Evolutionary conservation across 108 stramenopile species (phyloP), one percentile per base, ranked within the genome.

Genomic region (Nitzschia palea): DNA sequence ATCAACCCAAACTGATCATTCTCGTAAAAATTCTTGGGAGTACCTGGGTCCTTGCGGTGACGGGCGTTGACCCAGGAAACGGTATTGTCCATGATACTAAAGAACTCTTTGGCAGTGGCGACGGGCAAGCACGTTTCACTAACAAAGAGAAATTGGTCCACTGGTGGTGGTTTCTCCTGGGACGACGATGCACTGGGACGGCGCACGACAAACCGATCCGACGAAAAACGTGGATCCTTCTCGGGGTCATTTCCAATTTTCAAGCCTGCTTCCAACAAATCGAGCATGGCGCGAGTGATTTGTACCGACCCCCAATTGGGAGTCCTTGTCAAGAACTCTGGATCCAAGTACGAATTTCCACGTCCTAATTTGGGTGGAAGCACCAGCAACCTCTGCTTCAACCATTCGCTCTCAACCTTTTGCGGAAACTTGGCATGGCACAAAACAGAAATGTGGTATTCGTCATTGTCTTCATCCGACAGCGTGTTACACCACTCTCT

Each of bases 231-330:
- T 32, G 42, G 33, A 71, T 86, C 80, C 62, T 44, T 65, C 50
- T 68, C 63, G n/a, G 69, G 34, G n/a, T 53, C 54, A 15, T 70
- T 54, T 40, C 88, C 92, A 65, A 91, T 82, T 10, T 76, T 74
- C 32, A 89, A 57, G 3, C 80, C 84, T 48, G 84, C 82, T 28
- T 87, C 71, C 48, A 92, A 60, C 56, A 95, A 74, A 71, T 93
- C 91, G 55, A 95, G 70, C 95, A 95, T 95, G 51, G 89, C 91
- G 58, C 84, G 65, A 17, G 95, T 93, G 44, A 93, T 90, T 70
- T 95, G 90, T n/a, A 95, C 65, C n/a, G 88, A 88, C 52, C 95
- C 95, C 95, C 95, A 95, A 14, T 85, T 79, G 3, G 95, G 95
- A 30, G 74, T 66, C 62, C 84, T 71, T 2, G 91, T 63, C 53